These are phyloP conservation scores for Leishmania braziliensis DNA, from an alignment of 208 protist genomes.

Conservation along the genomic window DNA sequence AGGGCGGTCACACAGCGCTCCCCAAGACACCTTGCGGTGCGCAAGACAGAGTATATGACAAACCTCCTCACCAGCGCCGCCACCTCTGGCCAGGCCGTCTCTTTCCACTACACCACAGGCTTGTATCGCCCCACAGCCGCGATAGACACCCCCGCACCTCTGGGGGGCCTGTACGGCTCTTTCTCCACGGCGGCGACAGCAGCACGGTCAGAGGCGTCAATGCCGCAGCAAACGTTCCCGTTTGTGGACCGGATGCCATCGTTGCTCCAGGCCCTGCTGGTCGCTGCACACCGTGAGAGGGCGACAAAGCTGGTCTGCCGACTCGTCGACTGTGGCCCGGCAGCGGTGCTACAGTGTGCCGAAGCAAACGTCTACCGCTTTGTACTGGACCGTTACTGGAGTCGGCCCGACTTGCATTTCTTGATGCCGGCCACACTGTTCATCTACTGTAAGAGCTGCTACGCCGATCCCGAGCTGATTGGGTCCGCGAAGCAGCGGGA, in stretches of 20 bases:
- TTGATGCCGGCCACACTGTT: conserved; percentile 85
- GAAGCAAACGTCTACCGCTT: conserved; percentile 82
- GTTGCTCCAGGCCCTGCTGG: conserved; percentile 78
- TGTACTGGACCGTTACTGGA: conserved; percentile 80
- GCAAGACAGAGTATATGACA: conserved; percentile 33
- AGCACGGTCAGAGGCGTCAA: not conserved
- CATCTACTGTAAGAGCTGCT: conserved; percentile 84
- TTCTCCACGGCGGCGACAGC: not conserved
- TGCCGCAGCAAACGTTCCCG: conserved; percentile 47
- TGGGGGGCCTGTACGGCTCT: conserved; percentile 4
- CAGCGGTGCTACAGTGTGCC: conserved; percentile 75
- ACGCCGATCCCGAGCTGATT: conserved; percentile 77
- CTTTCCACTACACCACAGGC: conserved; percentile 30
- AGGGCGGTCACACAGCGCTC: conserved; percentile 12
- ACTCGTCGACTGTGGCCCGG: conserved; percentile 73
- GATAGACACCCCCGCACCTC: not conserved
- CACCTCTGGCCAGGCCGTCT: conserved; percentile 21
- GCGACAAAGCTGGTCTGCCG: conserved; percentile 81
- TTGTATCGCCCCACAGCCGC: not conserved
- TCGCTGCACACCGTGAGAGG: conserved; percentile 72
- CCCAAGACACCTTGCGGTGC: conserved; percentile 10
- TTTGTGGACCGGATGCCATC: conserved; percentile 77
- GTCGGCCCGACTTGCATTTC: conserved; percentile 64
- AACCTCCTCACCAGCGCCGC: conserved; percentile 32
- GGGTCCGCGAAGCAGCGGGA: conserved; percentile 53